A percentile compares a stretch with the other conserved stretches of the same genome.
Evolutionary conservation across 768 basidiomycete genomes (phyloP).

Genomic region (Leccinum rimulosum): DNA sequence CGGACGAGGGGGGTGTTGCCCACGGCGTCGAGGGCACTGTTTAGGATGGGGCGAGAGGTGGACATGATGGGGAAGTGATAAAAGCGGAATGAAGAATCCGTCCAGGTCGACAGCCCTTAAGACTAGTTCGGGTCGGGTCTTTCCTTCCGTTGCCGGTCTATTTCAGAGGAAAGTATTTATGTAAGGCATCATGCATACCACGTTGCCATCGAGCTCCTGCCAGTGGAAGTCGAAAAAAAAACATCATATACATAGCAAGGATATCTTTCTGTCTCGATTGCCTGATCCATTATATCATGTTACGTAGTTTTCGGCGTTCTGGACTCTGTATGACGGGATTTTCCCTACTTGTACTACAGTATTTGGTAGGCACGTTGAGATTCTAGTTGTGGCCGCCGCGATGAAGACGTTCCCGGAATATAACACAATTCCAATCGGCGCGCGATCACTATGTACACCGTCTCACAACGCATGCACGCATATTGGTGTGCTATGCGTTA

Average conservation of each 20-base stretch:
- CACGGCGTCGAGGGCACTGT: constrained; percentile 80
- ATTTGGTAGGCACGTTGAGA: too few relatives aligned
- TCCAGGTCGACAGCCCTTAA: neutral
- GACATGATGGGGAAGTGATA: constrained; percentile 23
- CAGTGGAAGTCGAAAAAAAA: neutral
- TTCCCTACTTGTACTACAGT: too few relatives aligned
- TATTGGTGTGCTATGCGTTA: too few relatives aligned
- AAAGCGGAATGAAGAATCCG: neutral
- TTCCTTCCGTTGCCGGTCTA: neutral
- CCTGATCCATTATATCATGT: neutral
- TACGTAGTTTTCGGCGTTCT: too few relatives aligned
- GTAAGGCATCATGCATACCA: neutral
- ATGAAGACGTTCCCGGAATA: too few relatives aligned
- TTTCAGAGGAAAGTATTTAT: neutral
- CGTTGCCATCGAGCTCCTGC: neutral
- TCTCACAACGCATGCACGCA: too few relatives aligned
- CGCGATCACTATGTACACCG: too few relatives aligned
- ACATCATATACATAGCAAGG: too few relatives aligned
- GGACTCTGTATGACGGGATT: too few relatives aligned
- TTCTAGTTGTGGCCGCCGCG: too few relatives aligned
- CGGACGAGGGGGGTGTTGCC: constrained; percentile 91
- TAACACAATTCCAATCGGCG: too few relatives aligned
- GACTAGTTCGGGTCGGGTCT: constrained; percentile 10
- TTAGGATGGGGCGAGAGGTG: constrained; percentile 50
- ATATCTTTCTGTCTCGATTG: too few relatives aligned